A percentile compares a stretch with the other conserved stretches of the same genome.
phyloP scores from a whole-genome alignment of 805 yeast genomes.

The Kluyveromyces starmeri region DNA sequence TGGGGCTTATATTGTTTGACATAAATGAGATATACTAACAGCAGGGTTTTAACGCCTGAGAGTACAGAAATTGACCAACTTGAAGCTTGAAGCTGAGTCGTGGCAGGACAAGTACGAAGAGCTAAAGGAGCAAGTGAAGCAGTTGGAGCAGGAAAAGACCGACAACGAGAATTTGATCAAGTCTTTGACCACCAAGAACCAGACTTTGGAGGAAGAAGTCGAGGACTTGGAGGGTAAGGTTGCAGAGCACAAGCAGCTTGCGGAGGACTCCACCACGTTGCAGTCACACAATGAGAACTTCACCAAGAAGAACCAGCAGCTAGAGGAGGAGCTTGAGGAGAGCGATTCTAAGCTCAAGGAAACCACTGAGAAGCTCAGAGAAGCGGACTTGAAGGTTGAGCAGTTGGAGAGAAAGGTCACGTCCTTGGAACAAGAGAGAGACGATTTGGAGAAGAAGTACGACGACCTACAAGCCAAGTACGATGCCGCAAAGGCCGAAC shows the following conservation, averaged over 20 bases:
- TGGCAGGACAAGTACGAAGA: slow-evolving; percentile 98
- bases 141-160: slow-evolving; percentile 81
- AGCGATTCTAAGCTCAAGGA: slow-evolving; percentile 87
- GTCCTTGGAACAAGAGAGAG: slow-evolving; percentile 87
- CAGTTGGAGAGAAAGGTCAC: slow-evolving; percentile 90
- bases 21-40: too few species aligned
- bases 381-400: slow-evolving; percentile 92
- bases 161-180: slow-evolving; percentile 94
- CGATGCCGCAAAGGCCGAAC: slow-evolving; percentile 79
- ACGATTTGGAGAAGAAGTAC: slow-evolving; percentile 79
- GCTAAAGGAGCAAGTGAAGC: slow-evolving; percentile 68
- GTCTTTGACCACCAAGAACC: slow-evolving; percentile 85
- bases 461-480: slow-evolving; percentile 82
- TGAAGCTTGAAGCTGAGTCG: slow-evolving; percentile 89
- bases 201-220: slow-evolving; percentile 72
- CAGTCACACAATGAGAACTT: slow-evolving; percentile 85
- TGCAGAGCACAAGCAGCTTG: slow-evolving; percentile 69
- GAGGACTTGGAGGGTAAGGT: slow-evolving; percentile 61
- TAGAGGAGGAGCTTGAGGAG: slow-evolving; percentile 86
- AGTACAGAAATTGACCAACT: slow-evolving; percentile 70
- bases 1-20: too few species aligned
- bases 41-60: not conserved
- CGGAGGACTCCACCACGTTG: slow-evolving; percentile 84
- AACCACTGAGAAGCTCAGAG: slow-evolving; percentile 89
- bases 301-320: slow-evolving; percentile 78